Percentiles rank a stretch among this genome's conserved stretches.
Evolutionary conservation across 2,329 filamentous ascomycete genomes (phyloP).

Genomic region (Botrytis sinoallii): DNA sequence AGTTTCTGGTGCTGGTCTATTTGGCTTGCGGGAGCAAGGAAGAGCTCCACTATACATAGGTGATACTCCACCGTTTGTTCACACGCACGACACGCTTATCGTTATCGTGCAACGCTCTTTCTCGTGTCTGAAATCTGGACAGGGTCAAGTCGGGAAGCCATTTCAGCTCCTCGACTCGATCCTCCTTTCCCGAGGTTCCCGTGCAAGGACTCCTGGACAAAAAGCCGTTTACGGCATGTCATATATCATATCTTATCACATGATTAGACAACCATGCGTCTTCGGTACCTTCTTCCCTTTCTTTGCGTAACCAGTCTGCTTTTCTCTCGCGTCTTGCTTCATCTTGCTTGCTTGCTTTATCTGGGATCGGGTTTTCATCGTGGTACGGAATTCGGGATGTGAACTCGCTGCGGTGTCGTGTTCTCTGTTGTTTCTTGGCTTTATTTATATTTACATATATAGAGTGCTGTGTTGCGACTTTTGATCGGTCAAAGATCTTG

Average conservation of each 20-base stretch:
- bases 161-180: neutral
- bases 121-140: neutral
- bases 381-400: neutral
- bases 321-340: neutral
- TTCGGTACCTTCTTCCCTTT: neutral
- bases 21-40: neutral
- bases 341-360: neutral
- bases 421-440: neutral
- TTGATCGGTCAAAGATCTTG: neutral
- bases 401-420: neutral
- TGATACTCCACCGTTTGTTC: neutral
- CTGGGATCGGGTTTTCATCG: conserved; percentile 5
- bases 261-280: neutral
- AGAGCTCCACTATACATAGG: neutral
- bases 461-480: neutral
- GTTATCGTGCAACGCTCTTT: neutral
- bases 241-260: neutral
- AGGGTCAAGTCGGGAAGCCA: neutral
- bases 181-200: neutral
- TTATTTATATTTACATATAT: neutral
- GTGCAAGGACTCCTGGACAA: neutral
- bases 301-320: neutral
- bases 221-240: neutral
- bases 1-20: neutral
- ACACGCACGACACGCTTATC: neutral